Evolutionary conservation across 768 basidiomycete species (phyloP).

Genomic region (Trametes meyenii): DNA sequence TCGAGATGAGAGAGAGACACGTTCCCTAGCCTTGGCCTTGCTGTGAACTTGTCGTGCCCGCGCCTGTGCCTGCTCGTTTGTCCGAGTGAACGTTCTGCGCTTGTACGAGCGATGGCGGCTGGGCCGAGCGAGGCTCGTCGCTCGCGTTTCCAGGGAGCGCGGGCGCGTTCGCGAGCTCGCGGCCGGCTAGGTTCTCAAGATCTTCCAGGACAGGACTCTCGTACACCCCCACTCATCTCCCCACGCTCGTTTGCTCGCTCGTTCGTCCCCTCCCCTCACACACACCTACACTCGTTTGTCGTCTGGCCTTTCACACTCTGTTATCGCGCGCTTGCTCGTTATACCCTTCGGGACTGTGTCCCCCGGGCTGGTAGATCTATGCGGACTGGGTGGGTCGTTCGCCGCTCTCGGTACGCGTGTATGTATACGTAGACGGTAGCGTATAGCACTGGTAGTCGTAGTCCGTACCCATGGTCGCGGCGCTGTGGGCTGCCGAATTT

Average conservation of each 20-base stretch:
- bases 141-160: neutral
- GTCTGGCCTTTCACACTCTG: neutral
- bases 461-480: too few relatives aligned
- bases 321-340: neutral
- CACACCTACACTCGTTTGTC: neutral
- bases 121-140: neutral
- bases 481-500: too few relatives aligned
- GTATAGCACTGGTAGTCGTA: too few relatives aligned
- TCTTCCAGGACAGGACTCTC: neutral
- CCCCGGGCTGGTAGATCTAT: too few relatives aligned
- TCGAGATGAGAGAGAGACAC: neutral
- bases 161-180: too few relatives aligned
- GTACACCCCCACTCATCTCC: neutral
- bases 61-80: too few relatives aligned
- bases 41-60: constrained; percentile 1
- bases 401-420: too few relatives aligned
- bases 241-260: constrained; percentile 1
- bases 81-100: neutral
- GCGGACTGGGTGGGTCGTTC: too few relatives aligned
- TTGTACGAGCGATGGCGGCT: too few relatives aligned
- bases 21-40: neutral
- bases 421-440: too few relatives aligned
- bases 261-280: neutral
- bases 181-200: constrained; percentile 11
- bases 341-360: neutral